Evolutionary conservation across 202 grass and related monocot genomes (phyloP).

Genomic region (Musa balbisiana): DNA sequence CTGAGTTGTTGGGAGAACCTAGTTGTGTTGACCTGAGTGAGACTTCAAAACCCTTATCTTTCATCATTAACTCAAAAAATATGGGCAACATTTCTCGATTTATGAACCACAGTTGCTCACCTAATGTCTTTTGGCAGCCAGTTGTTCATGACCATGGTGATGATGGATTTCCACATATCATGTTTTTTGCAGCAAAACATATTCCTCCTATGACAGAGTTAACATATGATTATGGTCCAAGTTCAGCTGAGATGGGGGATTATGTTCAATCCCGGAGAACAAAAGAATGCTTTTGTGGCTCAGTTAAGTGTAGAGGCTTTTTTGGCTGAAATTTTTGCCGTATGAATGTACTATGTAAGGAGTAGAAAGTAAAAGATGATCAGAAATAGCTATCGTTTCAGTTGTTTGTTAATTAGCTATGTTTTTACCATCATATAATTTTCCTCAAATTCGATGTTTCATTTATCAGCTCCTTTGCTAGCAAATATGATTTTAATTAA

Average conservation of each 20-base stretch:
- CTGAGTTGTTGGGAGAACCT: slow-evolving; percentile 57
- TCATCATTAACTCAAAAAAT: slow-evolving; percentile 53
- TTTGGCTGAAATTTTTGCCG: slow-evolving; percentile 37
- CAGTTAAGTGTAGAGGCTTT: slow-evolving; percentile 56
- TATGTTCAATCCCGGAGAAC: slow-evolving; percentile 10
- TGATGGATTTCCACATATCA: slow-evolving; percentile 55
- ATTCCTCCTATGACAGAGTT: slow-evolving; percentile 81
- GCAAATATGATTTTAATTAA: not conserved
- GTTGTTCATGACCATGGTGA: slow-evolving; percentile 60
- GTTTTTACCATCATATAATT: not conserved
- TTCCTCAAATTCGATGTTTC: not conserved
- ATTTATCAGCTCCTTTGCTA: too few relatives aligned
- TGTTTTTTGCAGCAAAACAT: slow-evolving; percentile 74
- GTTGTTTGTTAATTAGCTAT: not conserved
- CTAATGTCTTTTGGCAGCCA: slow-evolving; percentile 83
- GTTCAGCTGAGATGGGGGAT: slow-evolving; percentile 14
- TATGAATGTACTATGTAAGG: not conserved
- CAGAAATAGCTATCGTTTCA: not conserved
- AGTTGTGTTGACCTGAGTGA: slow-evolving; percentile 42
- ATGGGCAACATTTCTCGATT: slow-evolving; percentile 63
- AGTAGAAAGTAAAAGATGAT: not conserved
- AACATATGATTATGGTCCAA: slow-evolving; percentile 73
- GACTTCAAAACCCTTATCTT: slow-evolving; percentile 36
- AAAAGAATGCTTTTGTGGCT: slow-evolving; percentile 56
- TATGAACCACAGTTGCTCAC: slow-evolving; percentile 77